Evolutionary conservation across 176 grass and related monocot genomes (phyloP), one percentile per base, ranked within the genome.

Genomic region (Carex scoparia): DNA sequence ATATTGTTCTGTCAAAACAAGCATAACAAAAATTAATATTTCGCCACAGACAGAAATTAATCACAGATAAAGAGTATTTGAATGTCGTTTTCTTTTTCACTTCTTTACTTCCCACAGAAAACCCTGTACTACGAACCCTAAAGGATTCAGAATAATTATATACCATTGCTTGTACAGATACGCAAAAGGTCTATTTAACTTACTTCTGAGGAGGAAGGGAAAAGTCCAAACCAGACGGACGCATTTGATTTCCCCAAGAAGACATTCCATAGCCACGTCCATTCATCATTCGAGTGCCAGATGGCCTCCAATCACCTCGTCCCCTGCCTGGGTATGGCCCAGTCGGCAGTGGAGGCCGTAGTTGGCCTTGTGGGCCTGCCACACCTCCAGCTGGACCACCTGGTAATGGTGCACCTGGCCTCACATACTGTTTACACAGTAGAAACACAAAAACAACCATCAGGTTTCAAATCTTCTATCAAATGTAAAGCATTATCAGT

Each of bases 151-250:
- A 28, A 10, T 4, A 33, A 1, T 79, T 18, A 13, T 53, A 33
- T 57, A 58, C 16, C 30, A 56, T 33, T 79, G 30, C 51, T 57
- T 16, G 19, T 56, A 33, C 5, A 53, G 30, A 48, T 78, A 79
- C 14, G 35, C 53, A 79, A 6, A 4, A 37, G 53, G 10, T 79
- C 7, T 10, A 78, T 53, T 78, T 56, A 89, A 64, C 91, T 94
- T 95, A 99, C 97, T 99, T 99, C 84, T 99, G 93, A 12, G 97
- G 80, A 76, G 97, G 93, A 65, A 99, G 93, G 55, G 93, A 89
- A 49, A 99, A 99, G 92, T 99, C 97, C 79, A 95, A 72, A 67
- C 96, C 93, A 88, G 79, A 85, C 53, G 87, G 90, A 85, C 97
- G 97, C 65, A 66, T 90, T 81, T 88, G 84, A 91, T 89, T 94